Conservation (phyloP, 2,329 filamentous ascomycete genomes). For the Emmonsiellopsis sp. region DNA sequence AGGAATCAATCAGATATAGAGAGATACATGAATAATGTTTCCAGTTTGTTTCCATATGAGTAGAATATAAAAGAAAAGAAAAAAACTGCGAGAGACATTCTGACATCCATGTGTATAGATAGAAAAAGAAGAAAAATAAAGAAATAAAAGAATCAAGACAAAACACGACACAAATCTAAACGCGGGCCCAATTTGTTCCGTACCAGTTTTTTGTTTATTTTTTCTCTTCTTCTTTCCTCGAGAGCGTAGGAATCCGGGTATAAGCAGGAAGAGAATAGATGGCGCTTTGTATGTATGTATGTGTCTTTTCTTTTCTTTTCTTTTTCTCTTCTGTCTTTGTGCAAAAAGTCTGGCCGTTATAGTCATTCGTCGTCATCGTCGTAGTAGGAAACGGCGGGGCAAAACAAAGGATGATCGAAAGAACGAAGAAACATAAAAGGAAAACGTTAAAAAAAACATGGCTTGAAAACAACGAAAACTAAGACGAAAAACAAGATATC, state of each 20-base stretch:
- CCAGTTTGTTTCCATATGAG: no score
- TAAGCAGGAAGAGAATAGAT: background rate
- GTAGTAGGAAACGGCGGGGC: background rate
- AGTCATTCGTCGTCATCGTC: slow-evolving; percentile 1
- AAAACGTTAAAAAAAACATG: slow-evolving; percentile 2
- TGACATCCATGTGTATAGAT: no score
- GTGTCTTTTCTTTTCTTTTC: background rate
- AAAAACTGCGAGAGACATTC: no score
- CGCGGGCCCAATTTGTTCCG: no score
- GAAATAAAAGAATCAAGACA: no score
- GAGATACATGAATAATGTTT: no score
- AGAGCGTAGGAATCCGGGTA: background rate
- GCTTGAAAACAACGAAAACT: background rate
- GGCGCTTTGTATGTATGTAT: background rate
- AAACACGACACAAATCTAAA: no score
- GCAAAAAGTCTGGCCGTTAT: background rate
- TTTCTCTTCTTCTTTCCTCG: background rate
- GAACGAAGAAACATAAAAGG: background rate
- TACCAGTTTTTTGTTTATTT: no score
- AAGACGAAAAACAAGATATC: background rate
- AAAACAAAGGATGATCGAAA: background rate
- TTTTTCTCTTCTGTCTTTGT: background rate
- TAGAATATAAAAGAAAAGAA: no score
- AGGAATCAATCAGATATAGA: no score
- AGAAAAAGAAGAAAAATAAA: no score